Evolutionary conservation across 2,329 filamentous ascomycete species (phyloP).

Genomic region (Cladophialophora psammophila): DNA sequence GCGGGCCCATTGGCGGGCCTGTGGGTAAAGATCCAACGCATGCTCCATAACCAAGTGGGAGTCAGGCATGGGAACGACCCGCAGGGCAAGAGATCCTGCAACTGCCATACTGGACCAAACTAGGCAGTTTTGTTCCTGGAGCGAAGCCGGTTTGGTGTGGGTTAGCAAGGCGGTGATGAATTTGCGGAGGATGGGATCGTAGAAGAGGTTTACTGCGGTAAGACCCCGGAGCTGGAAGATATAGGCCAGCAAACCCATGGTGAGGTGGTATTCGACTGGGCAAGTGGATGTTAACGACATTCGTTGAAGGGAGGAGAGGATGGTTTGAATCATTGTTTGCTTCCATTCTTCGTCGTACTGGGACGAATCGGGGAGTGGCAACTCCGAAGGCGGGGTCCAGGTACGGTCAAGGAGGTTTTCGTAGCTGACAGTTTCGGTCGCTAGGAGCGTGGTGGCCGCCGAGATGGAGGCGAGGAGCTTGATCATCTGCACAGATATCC

Average conservation of each 20-base stretch:
- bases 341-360: slow-evolving; percentile 22
- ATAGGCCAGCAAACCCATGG: slow-evolving; percentile 34
- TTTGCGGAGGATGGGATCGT: slow-evolving; percentile 37
- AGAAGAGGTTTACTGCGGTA: slow-evolving; percentile 35
- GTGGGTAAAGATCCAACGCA: slow-evolving; percentile 29
- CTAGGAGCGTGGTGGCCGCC: slow-evolving; percentile 17
- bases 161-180: slow-evolving; percentile 33
- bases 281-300: slow-evolving; percentile 30
- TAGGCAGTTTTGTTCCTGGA: slow-evolving; percentile 29
- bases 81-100: slow-evolving; percentile 33
- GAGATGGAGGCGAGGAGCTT: slow-evolving; percentile 34
- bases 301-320: slow-evolving; percentile 38
- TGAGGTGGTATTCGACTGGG: slow-evolving; percentile 32
- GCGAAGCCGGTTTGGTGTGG: slow-evolving; percentile 24
- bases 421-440: slow-evolving; percentile 7
- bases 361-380: slow-evolving; percentile 4
- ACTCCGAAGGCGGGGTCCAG: neutral
- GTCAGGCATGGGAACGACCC: slow-evolving; percentile 32
- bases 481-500: slow-evolving; percentile 37
- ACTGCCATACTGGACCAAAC: slow-evolving; percentile 36
- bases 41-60: slow-evolving; percentile 34
- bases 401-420: slow-evolving; percentile 11
- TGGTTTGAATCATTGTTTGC: slow-evolving; percentile 27
- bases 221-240: slow-evolving; percentile 34
- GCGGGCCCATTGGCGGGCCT: slow-evolving; percentile 27